These are phyloP conservation scores for Fusarium neocosmosporiellum DNA, from an alignment of 2,329 filamentous ascomycete genomes.

Conservation along the genomic window DNA sequence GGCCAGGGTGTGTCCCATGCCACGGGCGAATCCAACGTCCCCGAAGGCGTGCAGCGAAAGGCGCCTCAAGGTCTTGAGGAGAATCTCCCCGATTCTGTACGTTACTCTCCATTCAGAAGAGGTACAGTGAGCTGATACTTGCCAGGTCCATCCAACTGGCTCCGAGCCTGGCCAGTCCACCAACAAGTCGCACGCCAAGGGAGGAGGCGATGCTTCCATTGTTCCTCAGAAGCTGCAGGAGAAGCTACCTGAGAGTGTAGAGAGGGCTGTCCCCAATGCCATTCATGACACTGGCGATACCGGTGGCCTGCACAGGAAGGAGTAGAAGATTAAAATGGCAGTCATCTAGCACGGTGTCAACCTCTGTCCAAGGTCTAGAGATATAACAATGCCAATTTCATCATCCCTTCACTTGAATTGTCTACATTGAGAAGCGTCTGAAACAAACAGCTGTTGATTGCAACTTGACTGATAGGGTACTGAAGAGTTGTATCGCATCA, in stretches of 20 bases:
- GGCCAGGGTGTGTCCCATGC: conserved; percentile 37
- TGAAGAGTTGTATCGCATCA: neutral
- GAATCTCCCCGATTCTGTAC: conserved; percentile 35
- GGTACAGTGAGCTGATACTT: neutral
- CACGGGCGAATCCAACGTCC: conserved; percentile 33
- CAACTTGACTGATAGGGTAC: neutral
- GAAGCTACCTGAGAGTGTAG: conserved; percentile 36
- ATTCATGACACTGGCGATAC: conserved; percentile 39
- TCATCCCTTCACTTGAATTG: neutral
- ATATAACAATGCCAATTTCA: neutral
- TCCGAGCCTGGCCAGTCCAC: conserved; percentile 26
- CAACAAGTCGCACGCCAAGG: conserved; percentile 34
- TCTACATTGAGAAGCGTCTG: too few relatives aligned
- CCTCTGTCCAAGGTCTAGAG: neutral
- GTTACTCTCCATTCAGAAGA: neutral
- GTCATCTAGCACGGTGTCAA: neutral
- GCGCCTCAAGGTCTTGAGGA: conserved; percentile 30
- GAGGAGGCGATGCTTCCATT: conserved; percentile 26
- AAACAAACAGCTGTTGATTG: neutral
- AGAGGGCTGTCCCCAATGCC: conserved; percentile 32
- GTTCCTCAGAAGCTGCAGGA: conserved; percentile 40
- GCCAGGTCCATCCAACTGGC: conserved; percentile 37
- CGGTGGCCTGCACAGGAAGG: conserved; percentile 2
- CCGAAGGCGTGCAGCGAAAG: conserved; percentile 29
- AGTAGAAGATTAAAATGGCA: neutral